Conservation (phyloP, 2,329 filamentous ascomycete genomes). For the Colletotrichum tanaceti region DNA sequence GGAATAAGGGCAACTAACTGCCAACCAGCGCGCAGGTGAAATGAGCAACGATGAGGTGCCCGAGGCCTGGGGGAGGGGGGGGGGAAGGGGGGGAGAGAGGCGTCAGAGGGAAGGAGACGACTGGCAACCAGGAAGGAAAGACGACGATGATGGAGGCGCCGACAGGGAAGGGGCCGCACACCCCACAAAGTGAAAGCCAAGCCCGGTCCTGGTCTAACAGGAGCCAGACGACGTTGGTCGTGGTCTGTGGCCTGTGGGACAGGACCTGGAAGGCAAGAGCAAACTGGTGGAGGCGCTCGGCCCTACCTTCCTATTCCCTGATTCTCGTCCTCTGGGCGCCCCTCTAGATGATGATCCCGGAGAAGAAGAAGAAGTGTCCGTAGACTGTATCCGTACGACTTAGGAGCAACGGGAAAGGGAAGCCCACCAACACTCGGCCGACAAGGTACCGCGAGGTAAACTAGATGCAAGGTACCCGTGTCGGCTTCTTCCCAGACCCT, state of each 20-base stretch:
- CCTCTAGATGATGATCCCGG: constrained; percentile 2
- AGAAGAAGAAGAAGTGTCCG: background rate
- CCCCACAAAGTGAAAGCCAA: constrained; percentile 22
- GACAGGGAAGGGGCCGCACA: constrained; percentile 18
- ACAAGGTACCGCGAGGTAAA: constrained; percentile 16
- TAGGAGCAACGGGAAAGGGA: constrained; percentile 13
- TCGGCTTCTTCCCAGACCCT: background rate
- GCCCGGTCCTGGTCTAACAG: background rate
- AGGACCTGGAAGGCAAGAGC: background rate
- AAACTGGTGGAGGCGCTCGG: constrained; percentile 25
- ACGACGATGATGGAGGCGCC: constrained; percentile 29
- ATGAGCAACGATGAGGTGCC: constrained; percentile 5
- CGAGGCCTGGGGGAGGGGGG: background rate
- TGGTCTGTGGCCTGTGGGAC: constrained; percentile 18
- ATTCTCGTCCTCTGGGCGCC: background rate
- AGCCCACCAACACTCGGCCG: constrained; percentile 26
- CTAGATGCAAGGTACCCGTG: constrained; percentile 35
- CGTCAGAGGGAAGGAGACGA: background rate
- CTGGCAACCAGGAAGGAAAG: background rate
- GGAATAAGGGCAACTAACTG: constrained; percentile 16
- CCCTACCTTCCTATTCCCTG: constrained; percentile 28
- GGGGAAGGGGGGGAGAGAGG: background rate
- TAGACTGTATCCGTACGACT: no score
- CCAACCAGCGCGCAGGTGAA: constrained; percentile 6
- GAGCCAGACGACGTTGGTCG: constrained; percentile 19